Percentiles rank a stretch among this genome's conserved stretches.
Conservation (phyloP, 2,329 filamentous ascomycete species). For the Bipolaris zeicola region DNA sequence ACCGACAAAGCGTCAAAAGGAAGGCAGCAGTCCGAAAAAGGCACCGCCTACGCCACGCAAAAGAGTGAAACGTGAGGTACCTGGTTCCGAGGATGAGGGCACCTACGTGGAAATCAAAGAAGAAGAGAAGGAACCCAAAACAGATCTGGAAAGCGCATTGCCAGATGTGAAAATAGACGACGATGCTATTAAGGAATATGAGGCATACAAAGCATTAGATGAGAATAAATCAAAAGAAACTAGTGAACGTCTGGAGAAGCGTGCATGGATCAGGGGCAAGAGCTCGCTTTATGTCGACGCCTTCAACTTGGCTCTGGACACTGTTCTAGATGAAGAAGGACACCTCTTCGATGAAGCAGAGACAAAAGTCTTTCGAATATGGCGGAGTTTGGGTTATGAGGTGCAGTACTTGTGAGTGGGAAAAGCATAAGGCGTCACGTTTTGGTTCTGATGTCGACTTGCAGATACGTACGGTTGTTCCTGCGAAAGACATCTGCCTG, state of each 20-base stretch:
- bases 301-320: constrained; percentile 90
- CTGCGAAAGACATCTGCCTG: constrained; percentile 88
- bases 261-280: constrained; percentile 73
- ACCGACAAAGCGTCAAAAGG: constrained; percentile 52
- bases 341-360: constrained; percentile 87
- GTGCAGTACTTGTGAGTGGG: constrained; percentile 80
- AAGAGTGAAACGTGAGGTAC: constrained; percentile 38
- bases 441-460: background rate
- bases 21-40: constrained; percentile 28
- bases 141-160: constrained; percentile 73
- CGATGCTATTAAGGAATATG: constrained; percentile 79
- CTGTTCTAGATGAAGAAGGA: constrained; percentile 84
- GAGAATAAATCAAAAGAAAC: constrained; percentile 46
- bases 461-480: constrained; percentile 88
- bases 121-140: constrained; percentile 52
- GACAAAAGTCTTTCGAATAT: constrained; percentile 74
- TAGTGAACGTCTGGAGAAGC: constrained; percentile 60
- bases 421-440: background rate
- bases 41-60: constrained; percentile 30
- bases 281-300: constrained; percentile 97
- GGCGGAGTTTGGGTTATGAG: constrained; percentile 77
- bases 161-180: constrained; percentile 68
- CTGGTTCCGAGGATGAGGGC: constrained; percentile 50
- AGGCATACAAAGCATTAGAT: constrained; percentile 67
- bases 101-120: constrained; percentile 42